Evolutionary conservation across 192 early-diverging fungal species (phyloP), one percentile per base, ranked within the genome.

Genomic region (Coemansia sp.): DNA sequence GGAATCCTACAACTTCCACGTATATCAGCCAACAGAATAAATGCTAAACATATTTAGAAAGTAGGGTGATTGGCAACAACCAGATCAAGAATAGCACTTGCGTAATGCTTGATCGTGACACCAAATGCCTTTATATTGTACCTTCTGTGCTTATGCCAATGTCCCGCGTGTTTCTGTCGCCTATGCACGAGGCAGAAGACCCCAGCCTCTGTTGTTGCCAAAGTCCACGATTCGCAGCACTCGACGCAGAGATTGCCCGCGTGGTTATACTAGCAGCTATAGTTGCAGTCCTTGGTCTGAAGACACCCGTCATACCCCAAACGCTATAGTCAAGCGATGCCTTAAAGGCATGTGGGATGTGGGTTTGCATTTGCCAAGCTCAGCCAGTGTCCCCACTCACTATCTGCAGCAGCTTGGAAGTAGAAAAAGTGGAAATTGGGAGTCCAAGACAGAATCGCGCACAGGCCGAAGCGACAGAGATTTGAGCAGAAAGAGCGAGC

Each of bases 311-410:
- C 10, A 54, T 57, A 5, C 30, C 38, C 48, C 49, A 31, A 18
- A 70, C n/a, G 4, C 69, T 44, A 34, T 41, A 58, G 12, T 57
- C 28, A 56, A 60, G 38, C 10, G 58, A 50, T 6, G 69, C 38
- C 8, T 52, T 52, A 18, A 53, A 27, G 26, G 56, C 49, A 31
- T 58, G 51, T 1, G 69, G 62, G 5, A 21, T 23, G 23, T 64
- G 60, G n/a, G 69, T 47, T 38, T 71, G 69, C 69, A 71, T 71
- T 69, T 58, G 62, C 27, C 38, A 56, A 25, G 14, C 12, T 44
- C 38, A 44, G 3, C 38, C 38, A 58, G 47, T 25, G 38, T 27
- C 57, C 9, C 41, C 26, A 7, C 57, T 47, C 26, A 7, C 57
- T 47, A 26, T 58, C 38, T 58, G 38, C 21, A 41, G 19, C 32